These are phyloP conservation scores for Ambrosia hybrid DNA, from an alignment of 140 eudicot genomes.

Conservation along the genomic window DNA sequence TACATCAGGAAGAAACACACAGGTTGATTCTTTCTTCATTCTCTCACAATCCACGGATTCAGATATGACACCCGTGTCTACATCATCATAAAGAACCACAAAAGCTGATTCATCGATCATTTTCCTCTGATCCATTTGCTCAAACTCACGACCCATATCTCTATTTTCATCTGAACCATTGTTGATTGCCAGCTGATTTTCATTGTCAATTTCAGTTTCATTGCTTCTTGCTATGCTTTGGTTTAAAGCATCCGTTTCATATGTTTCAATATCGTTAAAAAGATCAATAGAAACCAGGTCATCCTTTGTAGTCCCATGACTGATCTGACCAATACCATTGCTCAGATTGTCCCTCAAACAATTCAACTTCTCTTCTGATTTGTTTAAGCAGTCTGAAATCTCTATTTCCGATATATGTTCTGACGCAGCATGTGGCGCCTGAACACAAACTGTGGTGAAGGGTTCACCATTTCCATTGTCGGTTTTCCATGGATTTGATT, in stretches of 20 bases:
- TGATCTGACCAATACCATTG: conserved; percentile 11
- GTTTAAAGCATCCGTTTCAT: conserved; percentile 22
- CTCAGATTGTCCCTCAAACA: conserved; percentile 52
- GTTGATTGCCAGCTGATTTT: conserved; percentile 23
- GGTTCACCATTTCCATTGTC: conserved; percentile 8
- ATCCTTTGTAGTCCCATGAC: conserved; percentile 15
- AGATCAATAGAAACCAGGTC: not conserved
- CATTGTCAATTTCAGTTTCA: conserved; percentile 19
- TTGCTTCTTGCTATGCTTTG: conserved; percentile 20
- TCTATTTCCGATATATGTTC: conserved; percentile 18
- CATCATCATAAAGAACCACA: conserved; percentile 18
- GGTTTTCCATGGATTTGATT: conserved; percentile 12
- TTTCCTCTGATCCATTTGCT: conserved; percentile 17
- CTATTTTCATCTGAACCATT: conserved; percentile 18
- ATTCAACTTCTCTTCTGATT: conserved; percentile 17
- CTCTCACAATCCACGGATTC: conserved; percentile 14
- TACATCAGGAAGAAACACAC: conserved; percentile 15
- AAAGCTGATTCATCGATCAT: conserved; percentile 21
- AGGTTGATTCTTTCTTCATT: conserved; percentile 24
- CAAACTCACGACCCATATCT: conserved; percentile 22
- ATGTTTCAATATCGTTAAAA: not conserved
- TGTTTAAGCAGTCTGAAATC: conserved; percentile 12
- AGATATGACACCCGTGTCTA: not conserved
- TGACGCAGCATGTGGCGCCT: conserved; percentile 15
- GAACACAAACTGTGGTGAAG: conserved; percentile 11